Base-by-base conservation (phyloP, 306 rosid species). In the Medicago arabica region DNA sequence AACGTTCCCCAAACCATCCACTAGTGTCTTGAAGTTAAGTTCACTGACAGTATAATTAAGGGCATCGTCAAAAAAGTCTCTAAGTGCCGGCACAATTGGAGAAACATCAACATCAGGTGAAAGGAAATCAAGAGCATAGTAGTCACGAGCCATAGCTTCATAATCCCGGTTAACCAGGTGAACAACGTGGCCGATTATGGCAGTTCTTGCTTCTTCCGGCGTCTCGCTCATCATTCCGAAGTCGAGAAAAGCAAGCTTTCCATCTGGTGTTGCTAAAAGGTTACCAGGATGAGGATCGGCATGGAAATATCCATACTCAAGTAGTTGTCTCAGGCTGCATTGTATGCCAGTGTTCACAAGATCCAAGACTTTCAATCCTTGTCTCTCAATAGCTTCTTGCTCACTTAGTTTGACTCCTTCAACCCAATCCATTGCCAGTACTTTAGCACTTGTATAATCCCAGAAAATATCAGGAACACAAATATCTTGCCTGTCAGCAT, bases 151-250 rank as follows among this genome's bases (percentile, higher is more conserved):
- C 98, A 93, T 90, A 66, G 98, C 98, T 86, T 90, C 98, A 1
- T 93, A 93, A 76, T 93, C 98, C 61, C 97, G 88, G 86, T 93
- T 93, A 67, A 93, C 98, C 91, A 93, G 74, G 88, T 93, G 98
- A 82, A 93, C 98, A 73, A 92, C 98, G 84, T 93, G 98, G 63
- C 98, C 96, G 54, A 93, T 93, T 67, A 93, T 93, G 31, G 96
- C 98, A 72, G 71, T 86, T 82, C 96, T 85, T 64, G 98, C 98
- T 73, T 89, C 96, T 80, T 93, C 98, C 2, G 98, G 98, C 21
- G 98, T 93, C 84, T 93, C 98, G 79, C 96, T 93, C 96, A 93
- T 93, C 98, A 93, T 93, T 67, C 96, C 98, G 82, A 93, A 93
- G 77, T 93, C 98, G 62, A 93, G 96, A 83, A 93, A 93, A 16